Evolutionary conservation across 768 basidiomycete species (phyloP).

Genomic region (Russula ochroleuca): DNA sequence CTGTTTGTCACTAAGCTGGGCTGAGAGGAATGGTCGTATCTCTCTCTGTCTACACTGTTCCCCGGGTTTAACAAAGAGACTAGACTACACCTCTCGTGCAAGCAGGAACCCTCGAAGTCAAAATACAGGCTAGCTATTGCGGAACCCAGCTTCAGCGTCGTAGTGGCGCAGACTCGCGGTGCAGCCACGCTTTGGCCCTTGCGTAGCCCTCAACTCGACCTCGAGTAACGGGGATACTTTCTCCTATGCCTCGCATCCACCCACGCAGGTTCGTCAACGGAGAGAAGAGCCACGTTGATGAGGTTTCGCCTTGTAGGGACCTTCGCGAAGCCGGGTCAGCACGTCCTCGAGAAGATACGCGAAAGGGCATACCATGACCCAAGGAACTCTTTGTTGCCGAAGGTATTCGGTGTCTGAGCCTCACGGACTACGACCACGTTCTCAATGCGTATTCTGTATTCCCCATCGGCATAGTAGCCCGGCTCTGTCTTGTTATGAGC

Average conservation of each 20-base stretch:
- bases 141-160: conserved; percentile 12
- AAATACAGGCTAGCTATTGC: background rate
- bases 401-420: conserved; percentile 64
- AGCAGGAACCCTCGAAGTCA: background rate
- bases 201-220: conserved; percentile 41
- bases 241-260: conserved; percentile 62
- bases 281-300: conserved; percentile 59
- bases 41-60: too few relatives aligned
- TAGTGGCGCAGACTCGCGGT: conserved; percentile 48
- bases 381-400: conserved; percentile 80
- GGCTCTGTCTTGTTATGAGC: conserved; percentile 52
- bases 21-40: too few relatives aligned
- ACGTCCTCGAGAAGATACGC: background rate
- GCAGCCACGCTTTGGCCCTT: conserved; percentile 58
- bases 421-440: conserved; percentile 79
- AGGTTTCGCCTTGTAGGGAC: conserved; percentile 88
- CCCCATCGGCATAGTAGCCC: conserved; percentile 87
- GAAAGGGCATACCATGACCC: conserved; percentile 60
- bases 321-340: conserved; percentile 33
- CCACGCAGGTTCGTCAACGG: conserved; percentile 71
- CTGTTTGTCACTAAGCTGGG: background rate
- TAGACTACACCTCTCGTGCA: background rate
- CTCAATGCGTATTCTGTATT: conserved; percentile 91
- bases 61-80: background rate
- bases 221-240: conserved; percentile 69